Evolutionary conservation across 2,329 filamentous ascomycete species (phyloP), one percentile per base, ranked within the genome.

Genomic region (Microdochium trichocladiopsis): DNA sequence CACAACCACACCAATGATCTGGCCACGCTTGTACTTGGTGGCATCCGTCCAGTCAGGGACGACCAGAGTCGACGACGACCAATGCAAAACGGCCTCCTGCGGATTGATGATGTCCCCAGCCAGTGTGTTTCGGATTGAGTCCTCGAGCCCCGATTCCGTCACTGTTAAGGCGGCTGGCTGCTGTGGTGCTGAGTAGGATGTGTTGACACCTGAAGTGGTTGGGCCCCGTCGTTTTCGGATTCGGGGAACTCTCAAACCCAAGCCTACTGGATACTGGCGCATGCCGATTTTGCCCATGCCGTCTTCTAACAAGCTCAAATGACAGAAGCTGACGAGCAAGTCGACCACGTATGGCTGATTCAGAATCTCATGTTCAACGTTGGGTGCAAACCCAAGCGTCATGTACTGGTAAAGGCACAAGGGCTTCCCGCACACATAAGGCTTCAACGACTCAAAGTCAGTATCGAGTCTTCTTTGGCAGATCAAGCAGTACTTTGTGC

Each of bases 371-470:
- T 92, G 84, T 64, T 96, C 91, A 52, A 95, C 83, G 60, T 83
- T 90, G 2, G 89, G 87, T 0, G 91, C 92, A 61, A 96, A 86
- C 0, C 90, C 90, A n/a, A 95, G 74, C 16, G 81, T 77, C 77
- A 95, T 88, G 69, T 94, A 95, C 63, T 96, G 92, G 61, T 88
- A 95, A 3, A 95, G 72, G 61, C 92, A 96, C 2, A 96, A 74
- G 1, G 78, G 74, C 12, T 81, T 78, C 22, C 81, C 80, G 68
- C 92, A 96, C 47, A 96, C 90, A 55, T 87, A 90, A 2, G 88
- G 88, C 58, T 88, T 90, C 54, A 91, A 72, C 2, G 86, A 82
- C 60, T 86, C 82, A 36, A 93, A 84, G 0, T 81, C 78, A 2
- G 76, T 76, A 1, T 79, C 67, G 33, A 89, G 77, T 58, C 78